These are phyloP conservation scores for Arachis monticola DNA, from an alignment of 331 rosid genomes.

Conservation along the genomic window DNA sequence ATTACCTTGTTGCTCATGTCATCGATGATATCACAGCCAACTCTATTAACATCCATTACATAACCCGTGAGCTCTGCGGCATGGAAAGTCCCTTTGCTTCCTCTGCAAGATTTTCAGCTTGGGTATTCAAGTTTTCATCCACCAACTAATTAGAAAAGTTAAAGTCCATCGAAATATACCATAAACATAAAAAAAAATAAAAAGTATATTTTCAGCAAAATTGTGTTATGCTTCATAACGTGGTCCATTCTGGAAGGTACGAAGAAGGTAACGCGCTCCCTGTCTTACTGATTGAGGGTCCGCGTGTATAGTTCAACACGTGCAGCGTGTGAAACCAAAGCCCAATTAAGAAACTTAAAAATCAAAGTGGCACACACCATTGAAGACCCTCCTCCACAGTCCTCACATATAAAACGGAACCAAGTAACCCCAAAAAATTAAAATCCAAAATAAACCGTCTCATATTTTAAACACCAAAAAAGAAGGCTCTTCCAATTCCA, in stretches of 20 bases:
- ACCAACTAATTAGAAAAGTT: neutral
- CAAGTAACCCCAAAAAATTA: neutral
- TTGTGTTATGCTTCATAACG: neutral
- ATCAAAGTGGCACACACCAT: neutral
- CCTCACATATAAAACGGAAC: conserved; percentile 20
- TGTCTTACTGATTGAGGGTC: neutral
- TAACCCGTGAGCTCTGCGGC: conserved; percentile 29
- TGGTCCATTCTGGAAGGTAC: conserved; percentile 28
- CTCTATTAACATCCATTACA: neutral
- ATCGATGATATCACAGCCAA: conserved; percentile 27
- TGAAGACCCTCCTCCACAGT: neutral
- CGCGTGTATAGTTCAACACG: conserved; percentile 36
- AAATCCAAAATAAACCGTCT: neutral
- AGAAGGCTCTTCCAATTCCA: neutral
- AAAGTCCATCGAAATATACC: neutral
- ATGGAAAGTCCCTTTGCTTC: neutral
- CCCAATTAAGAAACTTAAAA: conserved; percentile 11
- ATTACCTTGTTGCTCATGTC: conserved; percentile 1
- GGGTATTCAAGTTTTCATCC: neutral
- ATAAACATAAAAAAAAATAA: too few relatives aligned
- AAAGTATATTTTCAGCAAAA: neutral
- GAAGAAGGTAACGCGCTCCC: neutral
- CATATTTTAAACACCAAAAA: neutral
- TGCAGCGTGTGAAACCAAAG: conserved; percentile 22
- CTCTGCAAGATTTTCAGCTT: neutral